Percentiles rank a stretch among this genome's conserved stretches.
These are phyloP conservation scores for Halenospora varia DNA, from an alignment of 495 filamentous ascomycete genomes.

Conservation along the genomic window DNA sequence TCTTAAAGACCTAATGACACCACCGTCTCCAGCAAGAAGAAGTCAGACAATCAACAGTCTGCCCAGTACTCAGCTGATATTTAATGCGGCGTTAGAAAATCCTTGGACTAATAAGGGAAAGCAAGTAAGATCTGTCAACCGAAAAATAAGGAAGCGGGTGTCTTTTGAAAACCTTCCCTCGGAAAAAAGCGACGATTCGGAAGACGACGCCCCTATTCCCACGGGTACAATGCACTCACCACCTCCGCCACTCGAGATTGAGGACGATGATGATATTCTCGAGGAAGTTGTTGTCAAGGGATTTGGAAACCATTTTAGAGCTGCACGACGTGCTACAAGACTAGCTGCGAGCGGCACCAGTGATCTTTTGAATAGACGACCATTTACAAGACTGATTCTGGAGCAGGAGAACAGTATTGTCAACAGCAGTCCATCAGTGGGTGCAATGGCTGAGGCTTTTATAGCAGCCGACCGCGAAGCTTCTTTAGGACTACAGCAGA, in stretches of 20 bases:
- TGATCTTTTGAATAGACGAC: no score
- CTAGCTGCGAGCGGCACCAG: conserved; percentile 4
- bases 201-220: neutral
- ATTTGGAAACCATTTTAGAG: conserved; percentile 2
- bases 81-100: conserved; percentile 19
- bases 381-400: no score
- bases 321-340: conserved; percentile 1
- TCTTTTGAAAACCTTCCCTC: conserved; percentile 16
- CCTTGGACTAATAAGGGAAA: conserved; percentile 18
- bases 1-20: conserved; percentile 17
- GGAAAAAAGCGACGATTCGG: neutral
- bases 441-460: conserved; percentile 25
- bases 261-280: neutral
- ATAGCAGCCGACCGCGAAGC: conserved; percentile 19
- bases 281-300: conserved; percentile 1
- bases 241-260: conserved; percentile 9
- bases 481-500: neutral
- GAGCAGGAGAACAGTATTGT: no score
- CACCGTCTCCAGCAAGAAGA: conserved; percentile 1
- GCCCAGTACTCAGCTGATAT: conserved; percentile 12
- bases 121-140: neutral
- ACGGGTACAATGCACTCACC: neutral
- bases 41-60: neutral
- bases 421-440: conserved; percentile 17
- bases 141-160: conserved; percentile 18